These are phyloP conservation scores for Fusarium sp. DNA, from an alignment of 2,329 filamentous ascomycete species.

Conservation along the genomic window DNA sequence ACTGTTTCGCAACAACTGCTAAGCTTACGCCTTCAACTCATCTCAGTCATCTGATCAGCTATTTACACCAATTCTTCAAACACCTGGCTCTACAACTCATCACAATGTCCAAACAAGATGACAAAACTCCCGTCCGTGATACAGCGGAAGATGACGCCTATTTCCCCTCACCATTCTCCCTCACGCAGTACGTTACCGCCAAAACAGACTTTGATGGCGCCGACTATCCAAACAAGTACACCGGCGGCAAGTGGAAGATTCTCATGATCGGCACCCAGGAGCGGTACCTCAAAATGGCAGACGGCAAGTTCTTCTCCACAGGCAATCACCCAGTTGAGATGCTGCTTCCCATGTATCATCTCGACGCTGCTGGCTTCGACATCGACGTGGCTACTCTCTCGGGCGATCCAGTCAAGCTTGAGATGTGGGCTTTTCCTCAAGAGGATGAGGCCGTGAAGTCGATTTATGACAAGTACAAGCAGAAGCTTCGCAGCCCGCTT, in stretches of 20 bases:
- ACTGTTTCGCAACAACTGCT: accelerated
- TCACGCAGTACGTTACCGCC: neutral
- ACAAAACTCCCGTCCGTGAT: neutral
- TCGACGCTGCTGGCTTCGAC: neutral
- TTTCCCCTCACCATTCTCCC: conserved; percentile 1
- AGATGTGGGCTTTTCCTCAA: conserved; percentile 4
- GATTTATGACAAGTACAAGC: neutral
- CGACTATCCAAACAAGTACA: conserved; percentile 4
- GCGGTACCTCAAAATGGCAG: conserved; percentile 6
- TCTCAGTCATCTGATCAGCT: accelerated
- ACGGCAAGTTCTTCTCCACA: conserved; percentile 4
- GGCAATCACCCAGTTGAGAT: neutral
- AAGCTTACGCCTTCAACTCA: accelerated
- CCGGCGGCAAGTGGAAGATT: conserved; percentile 1
- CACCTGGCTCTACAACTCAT: accelerated
- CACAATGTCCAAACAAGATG: neutral
- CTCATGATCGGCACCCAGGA: conserved; percentile 1
- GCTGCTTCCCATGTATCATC: conserved; percentile 1
- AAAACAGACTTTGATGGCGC: conserved; percentile 4
- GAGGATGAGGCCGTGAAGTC: conserved; percentile 1
- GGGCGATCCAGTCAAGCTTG: neutral
- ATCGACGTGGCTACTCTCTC: neutral
- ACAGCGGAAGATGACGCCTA: conserved; percentile 4
- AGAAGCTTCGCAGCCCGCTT: neutral
- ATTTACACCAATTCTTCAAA: no score